Evolutionary conservation across 805 yeast species (phyloP).

Genomic region (Candida chauliodis): DNA sequence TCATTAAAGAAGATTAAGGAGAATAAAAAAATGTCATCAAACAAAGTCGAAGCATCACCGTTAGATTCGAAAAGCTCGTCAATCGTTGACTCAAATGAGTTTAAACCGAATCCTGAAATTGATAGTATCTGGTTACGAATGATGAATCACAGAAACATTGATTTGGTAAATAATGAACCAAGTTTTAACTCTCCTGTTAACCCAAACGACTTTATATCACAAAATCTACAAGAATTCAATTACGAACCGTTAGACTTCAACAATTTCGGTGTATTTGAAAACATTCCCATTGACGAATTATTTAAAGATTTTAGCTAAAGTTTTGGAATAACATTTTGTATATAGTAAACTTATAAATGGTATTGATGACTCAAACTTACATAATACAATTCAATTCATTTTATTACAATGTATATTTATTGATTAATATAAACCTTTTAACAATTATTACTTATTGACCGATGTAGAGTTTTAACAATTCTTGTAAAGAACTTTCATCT

Average conservation of each 20-base stretch:
- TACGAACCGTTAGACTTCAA: constrained; percentile 1
- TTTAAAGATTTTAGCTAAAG: constrained; percentile 10
- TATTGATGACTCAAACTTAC: no score
- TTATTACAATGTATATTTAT: no score
- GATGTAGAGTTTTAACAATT: neutral
- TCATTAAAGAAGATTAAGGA: constrained; percentile 16
- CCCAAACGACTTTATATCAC: neutral
- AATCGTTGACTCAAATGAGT: constrained; percentile 9
- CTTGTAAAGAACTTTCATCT: constrained; percentile 28
- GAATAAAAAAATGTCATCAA: constrained; percentile 2
- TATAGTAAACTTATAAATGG: neutral
- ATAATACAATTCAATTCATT: no score
- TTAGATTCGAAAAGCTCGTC: constrained; percentile 6
- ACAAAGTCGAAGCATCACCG: neutral
- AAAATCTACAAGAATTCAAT: neutral
- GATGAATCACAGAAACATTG: constrained; percentile 11
- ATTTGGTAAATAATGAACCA: neutral
- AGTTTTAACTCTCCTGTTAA: neutral
- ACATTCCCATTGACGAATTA: constrained; percentile 12
- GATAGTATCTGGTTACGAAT: constrained; percentile 18
- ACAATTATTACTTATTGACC: constrained; percentile 1
- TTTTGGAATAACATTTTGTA: neutral
- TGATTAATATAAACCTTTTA: no score
- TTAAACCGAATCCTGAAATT: constrained; percentile 13
- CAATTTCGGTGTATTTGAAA: constrained; percentile 8